Base-by-base conservation (phyloP, 352 stramenopile species). In the Phytopythium boreale region DNA sequence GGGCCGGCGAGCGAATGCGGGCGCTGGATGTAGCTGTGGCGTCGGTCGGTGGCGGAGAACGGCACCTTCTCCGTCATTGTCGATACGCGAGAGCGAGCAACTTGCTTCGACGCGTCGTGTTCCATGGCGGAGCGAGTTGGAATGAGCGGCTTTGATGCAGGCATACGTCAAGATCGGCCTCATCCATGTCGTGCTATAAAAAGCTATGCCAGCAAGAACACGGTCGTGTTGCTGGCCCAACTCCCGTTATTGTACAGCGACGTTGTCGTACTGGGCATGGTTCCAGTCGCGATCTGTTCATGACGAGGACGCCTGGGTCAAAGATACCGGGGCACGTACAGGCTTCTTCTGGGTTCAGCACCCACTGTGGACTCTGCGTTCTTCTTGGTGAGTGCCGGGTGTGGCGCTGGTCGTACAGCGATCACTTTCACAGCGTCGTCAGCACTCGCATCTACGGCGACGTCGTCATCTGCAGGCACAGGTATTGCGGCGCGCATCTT, bases 1-100 rank as follows among this genome's bases (percentile, higher is more conserved):
- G 82, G 82, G 0, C 82, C 82, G 11, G 63, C 74, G 15, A 82
- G 61, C 8, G 71, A 77, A 15, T 87, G 58, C 47, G 79, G 69
- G 11, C 74, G 76, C 63, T 80, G 68, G 70, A 90, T 73, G 74
- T 88, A 90, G 64, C 70, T 84, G 62, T 78, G 65, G 14, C 73
- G 73, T 0, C 66, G 67, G 52, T 76, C 73, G 12, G 4, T 22
- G 4, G 31, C n/a, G n/a, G 1, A 11, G 14, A 22, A 22, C 47
- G 47, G 14, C 47, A 5, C 14, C 14, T 0, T 19, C 22, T 52
- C 12, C 8, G 22, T 17, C 46, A 29, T 41, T 7, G 12, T 39
- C 26, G 17, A 22, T 15, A 15, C 26, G 10, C 51, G 15, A 57
- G 41, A n/a, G 6, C 41, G 41, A 44, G 37, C 37, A 4, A 5